Evolutionary conservation across 371 early-diverging fungal genomes (phyloP).

Genomic region (Actinomortierella wolfii): DNA sequence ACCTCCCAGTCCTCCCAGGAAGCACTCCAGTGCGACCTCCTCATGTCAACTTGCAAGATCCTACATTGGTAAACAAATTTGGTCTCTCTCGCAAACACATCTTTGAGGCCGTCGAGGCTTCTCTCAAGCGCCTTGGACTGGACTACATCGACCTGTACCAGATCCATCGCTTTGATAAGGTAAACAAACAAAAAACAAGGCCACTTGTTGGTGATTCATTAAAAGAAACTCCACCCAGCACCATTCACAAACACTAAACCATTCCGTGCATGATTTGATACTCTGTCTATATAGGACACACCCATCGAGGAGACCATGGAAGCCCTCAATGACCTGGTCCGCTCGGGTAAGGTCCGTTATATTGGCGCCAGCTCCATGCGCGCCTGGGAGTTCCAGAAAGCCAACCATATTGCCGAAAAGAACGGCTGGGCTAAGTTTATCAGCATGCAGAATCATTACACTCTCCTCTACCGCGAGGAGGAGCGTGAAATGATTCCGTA

Average conservation of each 20-base stretch:
- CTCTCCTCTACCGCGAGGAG: conserved; percentile 53
- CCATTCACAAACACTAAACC: too few species aligned
- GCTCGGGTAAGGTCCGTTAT: conserved; percentile 15
- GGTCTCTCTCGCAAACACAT: not conserved
- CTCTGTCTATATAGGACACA: too few species aligned
- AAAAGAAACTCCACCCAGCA: too few species aligned
- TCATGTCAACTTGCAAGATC: too few species aligned
- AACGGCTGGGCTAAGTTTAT: conserved; percentile 61
- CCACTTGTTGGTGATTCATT: too few species aligned
- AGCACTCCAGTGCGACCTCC: too few species aligned
- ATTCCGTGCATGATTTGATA: too few species aligned
- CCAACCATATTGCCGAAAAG: conserved; percentile 46
- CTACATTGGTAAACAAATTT: not conserved
- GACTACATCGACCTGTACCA: conserved; percentile 79
- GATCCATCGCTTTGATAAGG: conserved; percentile 50
- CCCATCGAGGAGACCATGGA: conserved; percentile 15
- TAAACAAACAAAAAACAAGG: too few species aligned
- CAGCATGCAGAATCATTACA: conserved; percentile 53
- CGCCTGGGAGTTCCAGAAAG: conserved; percentile 22
- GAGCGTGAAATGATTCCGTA: conserved; percentile 57
- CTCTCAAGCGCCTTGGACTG: conserved; percentile 50
- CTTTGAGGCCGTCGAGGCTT: conserved; percentile 16
- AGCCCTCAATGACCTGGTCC: too few species aligned
- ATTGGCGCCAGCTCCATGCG: conserved; percentile 20
- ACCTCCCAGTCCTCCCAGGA: too few species aligned